Evolutionary conservation across 2,329 filamentous ascomycete species (phyloP).

Genomic region (Trichoderma sp.): DNA sequence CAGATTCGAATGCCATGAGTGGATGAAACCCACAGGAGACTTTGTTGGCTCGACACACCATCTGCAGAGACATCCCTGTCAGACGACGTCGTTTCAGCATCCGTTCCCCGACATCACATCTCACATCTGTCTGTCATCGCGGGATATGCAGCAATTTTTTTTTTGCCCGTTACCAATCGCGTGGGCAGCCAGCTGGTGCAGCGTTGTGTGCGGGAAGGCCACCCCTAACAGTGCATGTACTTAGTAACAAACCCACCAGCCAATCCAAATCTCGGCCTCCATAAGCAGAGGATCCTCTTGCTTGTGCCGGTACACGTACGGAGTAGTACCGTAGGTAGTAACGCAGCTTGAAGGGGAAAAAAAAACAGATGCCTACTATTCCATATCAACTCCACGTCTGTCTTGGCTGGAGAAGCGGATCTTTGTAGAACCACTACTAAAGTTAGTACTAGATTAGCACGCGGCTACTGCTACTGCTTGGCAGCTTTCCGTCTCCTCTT

Average conservation of each 20-base stretch:
- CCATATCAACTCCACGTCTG: slow-evolving; percentile 14
- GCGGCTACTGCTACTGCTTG: slow-evolving; percentile 12
- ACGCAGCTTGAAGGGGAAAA: slow-evolving; percentile 7
- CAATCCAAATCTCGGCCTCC: background rate
- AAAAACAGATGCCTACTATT: background rate
- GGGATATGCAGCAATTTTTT: slow-evolving; percentile 19
- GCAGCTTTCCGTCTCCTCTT: slow-evolving; percentile 8
- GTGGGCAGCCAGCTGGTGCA: slow-evolving; percentile 17
- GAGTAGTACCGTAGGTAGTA: background rate
- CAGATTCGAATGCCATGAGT: background rate
- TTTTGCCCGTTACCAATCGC: slow-evolving; percentile 24
- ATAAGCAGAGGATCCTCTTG: background rate
- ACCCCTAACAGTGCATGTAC: slow-evolving; percentile 3
- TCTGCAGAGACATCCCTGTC: slow-evolving; percentile 19
- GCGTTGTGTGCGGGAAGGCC: slow-evolving; percentile 5
- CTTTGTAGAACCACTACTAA: background rate
- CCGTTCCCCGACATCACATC: slow-evolving; percentile 25
- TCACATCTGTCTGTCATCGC: slow-evolving; percentile 27
- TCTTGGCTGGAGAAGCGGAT: slow-evolving; percentile 8
- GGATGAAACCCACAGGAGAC: slow-evolving; percentile 2
- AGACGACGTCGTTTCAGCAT: slow-evolving; percentile 18
- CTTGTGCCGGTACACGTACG: background rate
- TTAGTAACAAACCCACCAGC: slow-evolving; percentile 1
- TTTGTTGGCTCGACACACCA: slow-evolving; percentile 19
- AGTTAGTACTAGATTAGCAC: background rate